Conservation (phyloP, 257 asterid species). For the Jaltomata sinuosa region DNA sequence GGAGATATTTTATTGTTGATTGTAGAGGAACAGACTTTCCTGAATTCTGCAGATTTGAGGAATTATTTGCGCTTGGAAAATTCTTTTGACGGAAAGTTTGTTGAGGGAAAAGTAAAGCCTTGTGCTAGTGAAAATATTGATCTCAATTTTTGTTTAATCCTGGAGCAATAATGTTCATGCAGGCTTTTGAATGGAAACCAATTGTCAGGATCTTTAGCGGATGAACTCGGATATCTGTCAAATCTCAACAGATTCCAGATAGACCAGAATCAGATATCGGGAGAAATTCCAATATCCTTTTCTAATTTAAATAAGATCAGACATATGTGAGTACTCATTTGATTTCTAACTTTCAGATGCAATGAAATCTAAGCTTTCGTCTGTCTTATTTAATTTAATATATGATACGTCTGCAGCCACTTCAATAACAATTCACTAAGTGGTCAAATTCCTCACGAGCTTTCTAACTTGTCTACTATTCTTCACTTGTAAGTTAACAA, state of each 20-base stretch:
- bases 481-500: constrained; percentile 33
- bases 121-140: not conserved
- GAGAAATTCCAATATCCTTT: constrained; percentile 29
- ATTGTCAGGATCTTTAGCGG: constrained; percentile 32
- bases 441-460: constrained; percentile 35
- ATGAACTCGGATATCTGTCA: constrained; percentile 32
- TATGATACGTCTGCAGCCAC: constrained; percentile 27
- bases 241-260: constrained; percentile 34
- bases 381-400: not conserved
- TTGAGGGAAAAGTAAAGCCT: not conserved
- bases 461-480: constrained; percentile 22
- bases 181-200: constrained; percentile 42
- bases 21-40: not conserved
- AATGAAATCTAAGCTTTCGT: not conserved
- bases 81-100: not conserved
- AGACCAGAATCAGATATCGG: constrained; percentile 34
- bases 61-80: not conserved
- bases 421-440: constrained; percentile 42
- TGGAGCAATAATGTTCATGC: constrained; percentile 2
- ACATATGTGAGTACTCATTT: constrained; percentile 25
- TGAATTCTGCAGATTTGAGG: not conserved
- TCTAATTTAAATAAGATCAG: constrained; percentile 21
- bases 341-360: not conserved
- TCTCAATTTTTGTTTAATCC: not conserved
- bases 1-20: not conserved